A percentile compares a stretch with the other conserved stretches of the same genome.
Conservation (phyloP, 495 filamentous ascomycete species). For the Aspergillus bridgeri region DNA sequence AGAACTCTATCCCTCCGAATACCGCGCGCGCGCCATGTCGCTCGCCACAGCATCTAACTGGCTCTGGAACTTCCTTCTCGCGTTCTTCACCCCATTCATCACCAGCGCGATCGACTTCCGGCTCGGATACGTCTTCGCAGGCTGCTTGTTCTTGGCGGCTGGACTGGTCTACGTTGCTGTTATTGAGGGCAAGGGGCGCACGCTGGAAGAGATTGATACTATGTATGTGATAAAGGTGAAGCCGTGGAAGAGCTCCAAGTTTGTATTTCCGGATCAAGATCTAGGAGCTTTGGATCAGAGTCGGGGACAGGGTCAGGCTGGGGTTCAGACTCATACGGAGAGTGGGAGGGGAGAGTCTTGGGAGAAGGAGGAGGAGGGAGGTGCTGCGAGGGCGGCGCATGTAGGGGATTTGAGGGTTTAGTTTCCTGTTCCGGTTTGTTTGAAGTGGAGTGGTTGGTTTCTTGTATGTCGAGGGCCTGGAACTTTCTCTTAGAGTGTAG, state of each 20-base stretch:
- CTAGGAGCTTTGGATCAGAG: background rate
- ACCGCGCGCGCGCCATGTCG: conserved; percentile 71
- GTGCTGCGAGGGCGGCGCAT: too few species aligned
- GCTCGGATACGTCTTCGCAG: conserved; percentile 78
- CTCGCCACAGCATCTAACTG: conserved; percentile 78
- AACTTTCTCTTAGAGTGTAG: too few species aligned
- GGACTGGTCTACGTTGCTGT: conserved; percentile 68
- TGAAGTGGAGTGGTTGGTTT: too few species aligned
- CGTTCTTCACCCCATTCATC: conserved; percentile 78
- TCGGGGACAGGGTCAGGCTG: background rate
- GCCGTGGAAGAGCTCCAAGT: conserved; percentile 60
- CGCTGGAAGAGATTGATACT: conserved; percentile 75
- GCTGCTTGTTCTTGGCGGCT: conserved; percentile 59
- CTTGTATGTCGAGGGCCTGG: too few species aligned
- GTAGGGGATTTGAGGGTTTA: too few species aligned
- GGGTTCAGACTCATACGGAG: too few species aligned
- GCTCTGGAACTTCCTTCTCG: conserved; percentile 83
- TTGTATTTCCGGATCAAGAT: conserved; percentile 23
- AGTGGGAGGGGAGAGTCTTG: too few species aligned
- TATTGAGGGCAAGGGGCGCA: conserved; percentile 62
- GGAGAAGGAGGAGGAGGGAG: too few species aligned
- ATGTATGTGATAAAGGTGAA: conserved; percentile 70
- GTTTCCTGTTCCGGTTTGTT: too few species aligned
- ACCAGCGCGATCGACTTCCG: conserved; percentile 62
- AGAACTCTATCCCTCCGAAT: conserved; percentile 74